Conservation (phyloP, 73 alveolate genomes). For the Paramecium tetraurelia region DNA sequence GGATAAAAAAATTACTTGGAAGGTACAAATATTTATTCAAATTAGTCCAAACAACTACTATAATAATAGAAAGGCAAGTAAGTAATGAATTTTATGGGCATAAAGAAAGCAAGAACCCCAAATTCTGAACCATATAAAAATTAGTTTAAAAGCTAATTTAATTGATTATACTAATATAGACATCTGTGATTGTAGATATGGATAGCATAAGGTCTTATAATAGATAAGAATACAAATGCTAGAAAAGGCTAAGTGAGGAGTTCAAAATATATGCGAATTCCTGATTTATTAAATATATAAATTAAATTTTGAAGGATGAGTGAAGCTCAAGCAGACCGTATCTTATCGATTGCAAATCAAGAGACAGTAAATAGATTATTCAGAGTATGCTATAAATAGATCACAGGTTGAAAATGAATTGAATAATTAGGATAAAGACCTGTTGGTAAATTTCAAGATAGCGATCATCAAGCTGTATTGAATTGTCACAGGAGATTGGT, state of each 20-base stretch:
- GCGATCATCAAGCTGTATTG: constrained; percentile 21
- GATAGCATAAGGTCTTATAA: constrained; percentile 3
- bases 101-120: background rate
- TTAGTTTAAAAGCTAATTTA: constrained; percentile 20
- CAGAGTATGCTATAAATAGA: constrained; percentile 34
- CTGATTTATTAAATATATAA: constrained; percentile 19
- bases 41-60: background rate
- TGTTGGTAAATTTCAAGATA: background rate
- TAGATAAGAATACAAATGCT: background rate
- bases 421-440: constrained; percentile 16
- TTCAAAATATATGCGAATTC: background rate
- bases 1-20: constrained; percentile 15
- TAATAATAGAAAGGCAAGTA: background rate
- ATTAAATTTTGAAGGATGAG: constrained; percentile 12
- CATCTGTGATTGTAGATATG: background rate
- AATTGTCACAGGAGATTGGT: constrained; percentile 5
- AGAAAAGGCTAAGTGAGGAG: background rate
- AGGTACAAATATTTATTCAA: background rate
- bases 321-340: background rate
- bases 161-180: background rate
- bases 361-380: constrained; percentile 33
- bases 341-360: background rate
- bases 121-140: background rate
- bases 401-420: background rate
- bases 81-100: background rate